phyloP scores from a whole-genome alignment of 2,329 filamentous ascomycete genomes.

The Alternaria dauci region DNA sequence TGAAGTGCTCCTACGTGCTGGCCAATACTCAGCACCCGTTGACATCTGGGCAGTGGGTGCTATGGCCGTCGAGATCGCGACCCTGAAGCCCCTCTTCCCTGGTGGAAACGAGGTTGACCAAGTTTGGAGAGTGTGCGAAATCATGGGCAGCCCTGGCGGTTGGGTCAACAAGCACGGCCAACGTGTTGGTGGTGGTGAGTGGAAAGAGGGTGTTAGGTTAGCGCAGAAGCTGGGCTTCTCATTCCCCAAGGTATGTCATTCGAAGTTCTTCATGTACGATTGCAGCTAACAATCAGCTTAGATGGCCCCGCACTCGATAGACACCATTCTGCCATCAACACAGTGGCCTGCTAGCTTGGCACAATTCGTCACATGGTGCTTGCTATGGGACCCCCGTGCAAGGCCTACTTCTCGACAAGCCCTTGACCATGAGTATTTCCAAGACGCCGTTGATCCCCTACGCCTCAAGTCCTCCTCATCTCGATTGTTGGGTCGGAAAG shows the following conservation, averaged over 20 bases:
- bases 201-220: slow-evolving; percentile 91
- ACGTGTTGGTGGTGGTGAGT: slow-evolving; percentile 92
- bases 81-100: slow-evolving; percentile 94
- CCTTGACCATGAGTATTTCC: slow-evolving; percentile 93
- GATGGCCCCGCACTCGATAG: slow-evolving; percentile 98
- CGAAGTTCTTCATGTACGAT: not conserved
- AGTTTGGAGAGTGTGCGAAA: slow-evolving; percentile 98
- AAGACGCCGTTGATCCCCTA: slow-evolving; percentile 89
- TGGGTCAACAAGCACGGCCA: slow-evolving; percentile 94
- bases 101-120: slow-evolving; percentile 98
- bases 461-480: slow-evolving; percentile 90
- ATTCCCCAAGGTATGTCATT: slow-evolving; percentile 75
- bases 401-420: slow-evolving; percentile 93
- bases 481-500: slow-evolving; percentile 85
- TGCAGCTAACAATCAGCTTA: slow-evolving; percentile 60
- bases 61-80: slow-evolving; percentile 98
- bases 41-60: slow-evolving; percentile 99
- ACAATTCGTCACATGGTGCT: slow-evolving; percentile 96
- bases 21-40: slow-evolving; percentile 95
- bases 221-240: slow-evolving; percentile 98
- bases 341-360: slow-evolving; percentile 90
- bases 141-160: slow-evolving; percentile 98
- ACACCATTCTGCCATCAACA: slow-evolving; percentile 87
- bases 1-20: slow-evolving; percentile 90
- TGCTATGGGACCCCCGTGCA: slow-evolving; percentile 97